phyloP scores from a whole-genome alignment of 306 rosid genomes.

The Castanea mollissima region DNA sequence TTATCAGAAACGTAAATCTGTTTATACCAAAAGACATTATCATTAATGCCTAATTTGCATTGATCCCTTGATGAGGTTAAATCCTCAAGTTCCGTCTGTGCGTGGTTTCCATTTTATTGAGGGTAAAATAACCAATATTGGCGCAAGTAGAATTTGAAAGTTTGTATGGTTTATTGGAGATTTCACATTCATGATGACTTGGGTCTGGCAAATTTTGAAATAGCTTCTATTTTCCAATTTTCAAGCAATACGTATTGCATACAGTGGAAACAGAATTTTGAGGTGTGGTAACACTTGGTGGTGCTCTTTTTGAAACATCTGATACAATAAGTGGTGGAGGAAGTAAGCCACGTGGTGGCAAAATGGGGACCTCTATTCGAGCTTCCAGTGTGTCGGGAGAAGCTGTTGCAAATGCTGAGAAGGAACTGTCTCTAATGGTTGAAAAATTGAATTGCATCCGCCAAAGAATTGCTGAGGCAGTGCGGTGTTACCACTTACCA shows the following conservation, averaged over 20 bases:
- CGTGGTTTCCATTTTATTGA: too few relatives aligned
- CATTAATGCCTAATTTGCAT: neutral
- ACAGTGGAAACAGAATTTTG: conserved; percentile 65
- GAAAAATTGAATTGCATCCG: conserved; percentile 55
- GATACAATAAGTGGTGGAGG: conserved; percentile 99
- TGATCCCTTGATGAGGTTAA: neutral
- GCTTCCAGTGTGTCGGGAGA: conserved; percentile 60
- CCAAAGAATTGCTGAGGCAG: conserved; percentile 56
- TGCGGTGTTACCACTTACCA: conserved; percentile 39
- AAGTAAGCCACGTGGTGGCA: conserved; percentile 85
- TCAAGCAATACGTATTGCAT: conserved; percentile 83
- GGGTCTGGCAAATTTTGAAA: conserved; percentile 9
- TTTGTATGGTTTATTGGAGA: neutral
- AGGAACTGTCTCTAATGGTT: conserved; percentile 50
- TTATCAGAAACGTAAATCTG: neutral
- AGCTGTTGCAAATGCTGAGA: conserved; percentile 51
- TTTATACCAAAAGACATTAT: neutral
- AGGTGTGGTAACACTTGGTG: conserved; percentile 91
- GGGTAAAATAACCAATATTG: neutral
- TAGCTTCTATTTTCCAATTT: conserved; percentile 24
- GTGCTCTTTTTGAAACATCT: conserved; percentile 80
- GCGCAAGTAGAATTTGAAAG: neutral
- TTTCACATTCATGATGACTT: neutral
- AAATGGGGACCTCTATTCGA: conserved; percentile 88
- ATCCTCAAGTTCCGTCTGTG: too few relatives aligned